Evolutionary conservation across 768 basidiomycete genomes (phyloP), one percentile per base, ranked within the genome.

Genomic region (Kwoniella bestiolae): DNA sequence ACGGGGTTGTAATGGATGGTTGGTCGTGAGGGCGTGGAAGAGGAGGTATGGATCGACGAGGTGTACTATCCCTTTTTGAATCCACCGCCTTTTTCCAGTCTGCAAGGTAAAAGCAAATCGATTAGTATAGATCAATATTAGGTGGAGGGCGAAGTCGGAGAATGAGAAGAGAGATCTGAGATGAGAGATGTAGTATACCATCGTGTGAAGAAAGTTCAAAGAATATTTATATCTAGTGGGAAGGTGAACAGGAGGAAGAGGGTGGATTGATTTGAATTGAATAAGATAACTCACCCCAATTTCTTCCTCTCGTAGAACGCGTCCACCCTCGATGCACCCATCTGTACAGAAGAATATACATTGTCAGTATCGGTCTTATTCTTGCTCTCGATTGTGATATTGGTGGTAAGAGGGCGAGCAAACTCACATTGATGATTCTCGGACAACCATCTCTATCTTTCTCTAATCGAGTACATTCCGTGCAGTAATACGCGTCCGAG

Each of bases 401-500:
- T 8, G 6, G 26, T 1, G 28, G 25, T 65, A 31, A 47, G 49
- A 29, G 18, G 63, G 11, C 44, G 32, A 28, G 5, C 16, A 5
- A 9, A 66, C 70, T 66, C 61, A 72, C 70, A 69, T 80, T 80
- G 49, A 80, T 79, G 64, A 80, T 79, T 86, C 97, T 98, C 7
- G 94, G 94, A 84, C 96, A 99, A 0, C 96, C 96, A 81, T 99
- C 96, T 35, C 96, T 85, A 74, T 97, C 94, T 78, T 98, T 98
- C 80, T 99, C 96, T 55, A 98, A 83, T 55, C 94, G 85, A 47
- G 78, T 77, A 76, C 92, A 97, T 83, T 95, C 94, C 1, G 95
- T 94, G 69, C 96, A 99, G 76, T 99, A 99, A 82, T 98, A 98
- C 3, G 96, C 96, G 79, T 99, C 96, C 26, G 94, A 97, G 56